A percentile compares a stretch with the other conserved stretches of the same genome.
Conservation (phyloP, 306 rosid genomes). For the Aeschynomene evenia region DNA sequence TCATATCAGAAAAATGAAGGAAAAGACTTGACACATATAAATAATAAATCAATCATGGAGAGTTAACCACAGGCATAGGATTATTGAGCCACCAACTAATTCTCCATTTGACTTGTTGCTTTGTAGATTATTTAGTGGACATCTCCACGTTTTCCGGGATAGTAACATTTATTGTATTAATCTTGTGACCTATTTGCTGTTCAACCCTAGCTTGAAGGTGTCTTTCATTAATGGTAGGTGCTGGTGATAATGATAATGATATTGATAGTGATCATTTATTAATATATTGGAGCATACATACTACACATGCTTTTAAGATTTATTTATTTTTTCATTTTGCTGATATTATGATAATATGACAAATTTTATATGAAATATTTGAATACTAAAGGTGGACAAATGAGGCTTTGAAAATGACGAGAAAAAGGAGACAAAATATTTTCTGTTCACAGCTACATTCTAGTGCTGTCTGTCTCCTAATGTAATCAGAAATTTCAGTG, state of each 20-base stretch:
- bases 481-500: background rate
- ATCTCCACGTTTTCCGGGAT: background rate
- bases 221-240: background rate
- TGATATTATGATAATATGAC: background rate
- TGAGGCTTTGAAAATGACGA: background rate
- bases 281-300: background rate
- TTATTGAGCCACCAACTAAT: constrained; percentile 61
- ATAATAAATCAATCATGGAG: constrained; percentile 25
- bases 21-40: background rate
- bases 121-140: too few species aligned
- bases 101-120: background rate
- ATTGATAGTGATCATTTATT: background rate
- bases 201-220: too few species aligned
- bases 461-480: background rate
- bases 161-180: too few species aligned
- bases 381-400: background rate
- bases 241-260: too few species aligned
- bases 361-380: too few species aligned
- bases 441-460: background rate
- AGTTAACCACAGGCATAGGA: constrained; percentile 8
- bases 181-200: background rate
- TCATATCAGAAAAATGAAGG: too few species aligned
- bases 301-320: too few species aligned
- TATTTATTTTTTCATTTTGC: too few species aligned
- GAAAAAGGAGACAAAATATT: background rate